phyloP scores from a whole-genome alignment of 1,284 basidiomycete genomes.

The Marasmius oreades region DNA sequence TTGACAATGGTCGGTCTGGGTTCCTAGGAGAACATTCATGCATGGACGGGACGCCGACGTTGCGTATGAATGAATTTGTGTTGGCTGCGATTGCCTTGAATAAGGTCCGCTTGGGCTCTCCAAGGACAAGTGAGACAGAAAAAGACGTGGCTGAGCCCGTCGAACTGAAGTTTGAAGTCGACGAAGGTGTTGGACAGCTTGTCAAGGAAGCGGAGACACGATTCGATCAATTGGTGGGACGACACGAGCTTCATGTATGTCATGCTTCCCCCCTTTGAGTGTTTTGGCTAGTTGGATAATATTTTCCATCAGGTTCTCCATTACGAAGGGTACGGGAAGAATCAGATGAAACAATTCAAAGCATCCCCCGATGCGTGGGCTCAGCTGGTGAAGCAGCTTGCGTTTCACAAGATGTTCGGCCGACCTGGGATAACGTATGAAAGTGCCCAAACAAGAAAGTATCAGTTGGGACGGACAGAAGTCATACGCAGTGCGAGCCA shows the following conservation, averaged over 20 bases:
- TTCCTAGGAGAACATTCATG: conserved; percentile 91
- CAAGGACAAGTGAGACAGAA: conserved; percentile 38
- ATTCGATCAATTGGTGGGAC: conserved; percentile 75
- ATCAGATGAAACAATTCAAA: conserved; percentile 85
- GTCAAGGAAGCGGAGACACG: conserved; percentile 55
- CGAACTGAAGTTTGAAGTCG: conserved; percentile 74
- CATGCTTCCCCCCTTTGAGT: not conserved
- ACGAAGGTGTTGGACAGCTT: conserved; percentile 53
- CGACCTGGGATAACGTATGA: conserved; percentile 90
- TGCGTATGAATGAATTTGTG: conserved; percentile 94
- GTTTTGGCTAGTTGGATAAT: not conserved
- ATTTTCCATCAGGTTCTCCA: conserved; percentile 58
- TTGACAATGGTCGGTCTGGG: conserved; percentile 90
- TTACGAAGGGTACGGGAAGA: conserved; percentile 92
- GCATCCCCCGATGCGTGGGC: conserved; percentile 93
- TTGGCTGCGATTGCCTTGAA: conserved; percentile 76
- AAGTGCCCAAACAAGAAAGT: conserved; percentile 93
- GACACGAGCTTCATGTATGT: conserved; percentile 80
- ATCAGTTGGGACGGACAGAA: conserved; percentile 89
- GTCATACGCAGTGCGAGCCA: conserved; percentile 85
- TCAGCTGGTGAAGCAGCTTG: conserved; percentile 94
- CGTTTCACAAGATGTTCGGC: conserved; percentile 84
- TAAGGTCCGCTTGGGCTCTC: conserved; percentile 70
- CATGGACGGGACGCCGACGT: conserved; percentile 95
- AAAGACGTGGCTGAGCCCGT: conserved; percentile 52